Percentiles rank a stretch among this genome's conserved stretches.
phyloP scores from a whole-genome alignment of 495 filamentous ascomycete genomes.

The Jackrogersella minutella region DNA sequence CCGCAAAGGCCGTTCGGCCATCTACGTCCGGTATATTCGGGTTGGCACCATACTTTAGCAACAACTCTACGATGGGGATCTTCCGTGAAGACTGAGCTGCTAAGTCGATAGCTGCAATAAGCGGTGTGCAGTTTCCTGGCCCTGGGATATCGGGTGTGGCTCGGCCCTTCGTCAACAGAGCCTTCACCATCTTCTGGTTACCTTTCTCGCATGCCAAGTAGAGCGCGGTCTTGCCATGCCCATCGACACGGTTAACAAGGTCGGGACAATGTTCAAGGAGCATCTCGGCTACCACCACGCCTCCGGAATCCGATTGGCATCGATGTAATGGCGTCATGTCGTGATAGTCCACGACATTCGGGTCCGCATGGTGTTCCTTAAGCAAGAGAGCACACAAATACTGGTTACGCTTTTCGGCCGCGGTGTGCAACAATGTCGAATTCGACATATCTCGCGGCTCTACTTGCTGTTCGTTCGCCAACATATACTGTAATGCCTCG shows the following conservation, averaged over 20 bases:
- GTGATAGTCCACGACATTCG: conserved; percentile 52
- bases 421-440: conserved; percentile 32
- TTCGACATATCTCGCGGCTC: conserved; percentile 26
- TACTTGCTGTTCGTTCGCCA: conserved; percentile 17
- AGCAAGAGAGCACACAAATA: conserved; percentile 51
- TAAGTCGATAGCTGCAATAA: conserved; percentile 39
- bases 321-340: conserved; percentile 44
- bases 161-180: conserved; percentile 15
- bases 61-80: conserved; percentile 30
- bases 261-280: conserved; percentile 20
- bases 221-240: conserved; percentile 39
- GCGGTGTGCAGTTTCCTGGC: conserved; percentile 26
- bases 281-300: conserved; percentile 28
- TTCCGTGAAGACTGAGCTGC: conserved; percentile 22
- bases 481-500: conserved; percentile 35
- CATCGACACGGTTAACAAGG: conserved; percentile 27
- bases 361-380: conserved; percentile 54
- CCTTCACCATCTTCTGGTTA: conserved; percentile 35
- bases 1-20: conserved; percentile 31
- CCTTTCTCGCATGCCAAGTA: conserved; percentile 42
- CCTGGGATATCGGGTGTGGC: conserved; percentile 31
- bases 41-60: conserved; percentile 43
- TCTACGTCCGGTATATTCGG: conserved; percentile 27
- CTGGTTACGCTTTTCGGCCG: conserved; percentile 28
- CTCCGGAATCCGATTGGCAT: conserved; percentile 32